A percentile compares a stretch with the other conserved stretches of the same genome.
Evolutionary conservation across 495 filamentous ascomycete species (phyloP).

Genomic region (Hypoxylon lenormandii): DNA sequence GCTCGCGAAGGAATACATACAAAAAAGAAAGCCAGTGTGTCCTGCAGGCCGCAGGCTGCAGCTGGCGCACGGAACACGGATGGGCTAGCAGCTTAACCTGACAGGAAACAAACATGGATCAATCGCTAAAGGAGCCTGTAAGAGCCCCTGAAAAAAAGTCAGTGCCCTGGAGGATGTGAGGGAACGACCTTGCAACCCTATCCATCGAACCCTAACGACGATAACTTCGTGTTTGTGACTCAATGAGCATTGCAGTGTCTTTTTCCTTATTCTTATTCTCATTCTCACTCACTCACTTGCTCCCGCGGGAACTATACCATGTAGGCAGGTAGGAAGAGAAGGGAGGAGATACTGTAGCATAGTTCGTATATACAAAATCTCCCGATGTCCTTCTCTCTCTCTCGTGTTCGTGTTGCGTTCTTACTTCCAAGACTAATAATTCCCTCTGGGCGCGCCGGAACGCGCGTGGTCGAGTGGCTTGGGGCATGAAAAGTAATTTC

Average conservation of each 20-base stretch:
- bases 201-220: conserved; percentile 39
- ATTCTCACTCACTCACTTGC: neutral
- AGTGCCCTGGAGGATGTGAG: conserved; percentile 22
- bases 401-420: conserved; percentile 26
- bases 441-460: conserved; percentile 12
- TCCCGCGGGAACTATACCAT: neutral
- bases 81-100: conserved; percentile 18
- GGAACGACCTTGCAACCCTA: conserved; percentile 40
- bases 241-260: conserved; percentile 1
- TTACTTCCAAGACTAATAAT: conserved; percentile 22
- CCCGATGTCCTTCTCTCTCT: conserved; percentile 10
- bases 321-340: neutral
- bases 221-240: conserved; percentile 7
- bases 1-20: conserved; percentile 15
- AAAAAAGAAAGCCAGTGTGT: conserved; percentile 27
- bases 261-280: too few species aligned
- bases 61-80: conserved; percentile 34
- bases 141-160: conserved; percentile 20
- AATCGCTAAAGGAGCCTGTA: conserved; percentile 46
- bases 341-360: neutral
- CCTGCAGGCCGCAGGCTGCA: conserved; percentile 30
- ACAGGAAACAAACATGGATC: conserved; percentile 25
- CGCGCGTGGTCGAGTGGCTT: conserved; percentile 29
- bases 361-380: conserved; percentile 12
- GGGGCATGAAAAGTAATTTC: conserved; percentile 44